A percentile compares a stretch with the other conserved stretches of the same genome.
These are phyloP conservation scores for Verticillium nonalfalfae DNA, from an alignment of 2,329 filamentous ascomycete species.

Conservation along the genomic window DNA sequence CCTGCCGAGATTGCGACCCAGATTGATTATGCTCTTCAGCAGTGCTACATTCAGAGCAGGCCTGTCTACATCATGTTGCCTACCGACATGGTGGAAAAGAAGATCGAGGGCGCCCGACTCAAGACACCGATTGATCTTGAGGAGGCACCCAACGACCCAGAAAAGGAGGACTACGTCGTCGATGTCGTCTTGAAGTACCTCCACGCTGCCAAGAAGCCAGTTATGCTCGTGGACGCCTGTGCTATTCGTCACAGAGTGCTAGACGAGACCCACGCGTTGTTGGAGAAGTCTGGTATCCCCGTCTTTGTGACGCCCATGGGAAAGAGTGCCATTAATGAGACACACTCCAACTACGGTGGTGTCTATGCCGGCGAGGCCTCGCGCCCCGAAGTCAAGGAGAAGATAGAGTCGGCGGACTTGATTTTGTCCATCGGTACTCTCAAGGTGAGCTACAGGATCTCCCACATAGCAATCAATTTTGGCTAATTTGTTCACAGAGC, in stretches of 20 bases:
- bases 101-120: conserved; percentile 68
- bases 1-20: conserved; percentile 63
- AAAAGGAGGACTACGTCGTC: conserved; percentile 77
- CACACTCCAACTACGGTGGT: conserved; percentile 68
- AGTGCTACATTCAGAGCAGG: conserved; percentile 67
- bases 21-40: conserved; percentile 70
- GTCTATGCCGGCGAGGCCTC: conserved; percentile 80
- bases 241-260: conserved; percentile 71
- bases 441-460: conserved; percentile 25
- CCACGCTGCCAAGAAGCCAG: conserved; percentile 63
- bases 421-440: conserved; percentile 64
- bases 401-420: conserved; percentile 63
- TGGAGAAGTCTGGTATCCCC: conserved; percentile 68
- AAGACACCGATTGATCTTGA: conserved; percentile 63
- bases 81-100: conserved; percentile 71
- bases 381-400: conserved; percentile 54
- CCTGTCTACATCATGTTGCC: conserved; percentile 83
- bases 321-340: conserved; percentile 77
- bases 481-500: conserved; percentile 34
- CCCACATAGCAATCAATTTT: too few relatives aligned
- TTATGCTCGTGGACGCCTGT: conserved; percentile 79
- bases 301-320: conserved; percentile 90
- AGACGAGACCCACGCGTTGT: conserved; percentile 63
- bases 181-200: conserved; percentile 70
- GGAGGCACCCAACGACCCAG: conserved; percentile 58